Evolutionary conservation across 768 basidiomycete genomes (phyloP).

Genomic region (Kwoniella dendrophila): DNA sequence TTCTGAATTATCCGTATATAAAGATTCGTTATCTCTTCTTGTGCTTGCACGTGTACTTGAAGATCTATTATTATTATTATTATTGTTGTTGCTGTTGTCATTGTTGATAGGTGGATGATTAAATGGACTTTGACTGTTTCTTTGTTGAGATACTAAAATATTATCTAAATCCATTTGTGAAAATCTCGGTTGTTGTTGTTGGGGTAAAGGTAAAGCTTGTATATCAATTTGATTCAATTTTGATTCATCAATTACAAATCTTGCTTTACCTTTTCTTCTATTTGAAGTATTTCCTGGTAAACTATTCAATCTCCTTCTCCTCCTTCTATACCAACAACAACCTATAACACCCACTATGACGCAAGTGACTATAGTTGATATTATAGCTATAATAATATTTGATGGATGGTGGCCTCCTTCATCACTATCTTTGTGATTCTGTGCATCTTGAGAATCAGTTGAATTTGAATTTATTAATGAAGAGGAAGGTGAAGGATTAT

Average conservation of each 20-base stretch:
- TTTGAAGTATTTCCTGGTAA: neutral
- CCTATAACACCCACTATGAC: too few relatives aligned
- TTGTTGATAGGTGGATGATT: neutral
- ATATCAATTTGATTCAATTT: slow-evolving; percentile 3
- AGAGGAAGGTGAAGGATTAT: too few relatives aligned
- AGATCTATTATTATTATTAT: neutral
- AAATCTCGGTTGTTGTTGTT: slow-evolving; percentile 7
- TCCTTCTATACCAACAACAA: slow-evolving; percentile 11
- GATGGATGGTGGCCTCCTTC: too few relatives aligned
- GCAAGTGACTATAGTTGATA: too few relatives aligned
- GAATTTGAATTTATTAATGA: too few relatives aligned
- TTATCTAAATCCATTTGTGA: slow-evolving; percentile 17
- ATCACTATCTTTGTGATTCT: too few relatives aligned
- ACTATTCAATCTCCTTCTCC: slow-evolving; percentile 11
- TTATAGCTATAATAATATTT: too few relatives aligned
- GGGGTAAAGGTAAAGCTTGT: slow-evolving; percentile 9
- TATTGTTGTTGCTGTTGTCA: neutral
- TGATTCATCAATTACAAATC: neutral
- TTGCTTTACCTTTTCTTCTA: neutral
- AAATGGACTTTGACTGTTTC: too few relatives aligned
- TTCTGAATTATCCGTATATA: slow-evolving; percentile 28
- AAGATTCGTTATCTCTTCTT: slow-evolving; percentile 10
- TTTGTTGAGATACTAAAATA: neutral
- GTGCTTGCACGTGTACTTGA: neutral
- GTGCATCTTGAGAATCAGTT: too few relatives aligned